phyloP scores from a whole-genome alignment of 495 filamentous ascomycete species.

The Chaetomium fimeti region DNA sequence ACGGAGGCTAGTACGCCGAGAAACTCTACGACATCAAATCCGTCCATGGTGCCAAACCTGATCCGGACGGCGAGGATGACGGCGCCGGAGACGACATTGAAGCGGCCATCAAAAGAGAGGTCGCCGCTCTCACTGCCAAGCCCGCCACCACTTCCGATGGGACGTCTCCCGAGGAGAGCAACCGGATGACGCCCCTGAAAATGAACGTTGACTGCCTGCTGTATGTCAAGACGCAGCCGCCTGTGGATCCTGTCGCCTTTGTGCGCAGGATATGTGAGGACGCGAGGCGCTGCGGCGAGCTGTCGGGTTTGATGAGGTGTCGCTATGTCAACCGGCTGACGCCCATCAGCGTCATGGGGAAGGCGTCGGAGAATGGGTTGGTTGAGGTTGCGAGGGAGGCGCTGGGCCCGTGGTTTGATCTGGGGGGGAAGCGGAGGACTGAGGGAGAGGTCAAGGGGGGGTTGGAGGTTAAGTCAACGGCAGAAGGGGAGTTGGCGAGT shows the following conservation, averaged over 20 bases:
- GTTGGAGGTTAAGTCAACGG: too few species aligned
- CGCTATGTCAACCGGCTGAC: conserved; percentile 83
- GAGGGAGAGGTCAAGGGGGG: too few species aligned
- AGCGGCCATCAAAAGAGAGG: conserved; percentile 73
- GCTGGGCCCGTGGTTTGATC: conserved; percentile 70
- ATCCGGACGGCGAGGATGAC: conserved; percentile 33
- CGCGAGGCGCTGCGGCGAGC: conserved; percentile 45
- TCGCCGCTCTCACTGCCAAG: conserved; percentile 61
- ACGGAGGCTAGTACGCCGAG: conserved; percentile 50
- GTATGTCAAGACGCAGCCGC: conserved; percentile 62
- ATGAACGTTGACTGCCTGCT: conserved; percentile 76
- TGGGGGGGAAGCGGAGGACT: conserved; percentile 31
- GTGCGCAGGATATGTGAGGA: conserved; percentile 73
- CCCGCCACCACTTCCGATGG: conserved; percentile 19
- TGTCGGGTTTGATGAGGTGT: conserved; percentile 55
- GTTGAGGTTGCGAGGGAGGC: conserved; percentile 69
- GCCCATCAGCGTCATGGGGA: conserved; percentile 71
- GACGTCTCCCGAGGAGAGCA: not conserved
- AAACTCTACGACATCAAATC: conserved; percentile 55
- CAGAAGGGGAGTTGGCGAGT: not conserved
- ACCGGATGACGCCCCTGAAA: conserved; percentile 58
- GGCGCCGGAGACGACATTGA: conserved; percentile 69
- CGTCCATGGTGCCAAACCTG: conserved; percentile 20
- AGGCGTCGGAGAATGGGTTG: conserved; percentile 74
- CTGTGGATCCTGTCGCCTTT: conserved; percentile 78